Evolutionary conservation across 83 land plant genomes (phyloP).

Genomic region (Diphasiastrum complanatum): DNA sequence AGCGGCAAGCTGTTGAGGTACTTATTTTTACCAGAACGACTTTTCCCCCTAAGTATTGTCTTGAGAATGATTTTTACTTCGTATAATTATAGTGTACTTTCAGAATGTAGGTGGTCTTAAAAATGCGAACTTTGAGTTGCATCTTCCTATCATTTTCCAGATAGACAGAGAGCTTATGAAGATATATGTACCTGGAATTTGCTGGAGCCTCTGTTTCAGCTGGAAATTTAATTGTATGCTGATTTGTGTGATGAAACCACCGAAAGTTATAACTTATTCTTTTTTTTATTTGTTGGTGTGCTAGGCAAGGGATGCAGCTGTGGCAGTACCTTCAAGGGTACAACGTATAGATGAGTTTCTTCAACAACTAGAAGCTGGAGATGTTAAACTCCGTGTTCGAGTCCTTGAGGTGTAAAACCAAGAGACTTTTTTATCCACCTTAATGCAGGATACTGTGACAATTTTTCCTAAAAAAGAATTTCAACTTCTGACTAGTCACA

Average conservation of each 20-base stretch:
- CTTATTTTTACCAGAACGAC: not conserved
- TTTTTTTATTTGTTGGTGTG: not conserved
- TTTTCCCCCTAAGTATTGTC: slow-evolving; percentile 6
- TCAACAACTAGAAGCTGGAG: slow-evolving; percentile 84
- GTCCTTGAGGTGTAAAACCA: slow-evolving; percentile 67
- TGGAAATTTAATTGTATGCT: no score
- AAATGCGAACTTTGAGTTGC: no score
- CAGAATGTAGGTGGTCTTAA: no score
- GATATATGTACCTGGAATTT: no score
- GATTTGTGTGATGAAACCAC: slow-evolving; percentile 3
- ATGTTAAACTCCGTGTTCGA: slow-evolving; percentile 86
- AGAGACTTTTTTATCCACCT: not conserved
- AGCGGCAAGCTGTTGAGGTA: slow-evolving; percentile 90
- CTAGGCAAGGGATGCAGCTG: slow-evolving; percentile 75
- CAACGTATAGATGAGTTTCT: slow-evolving; percentile 78
- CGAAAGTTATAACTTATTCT: not conserved
- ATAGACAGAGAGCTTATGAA: no score
- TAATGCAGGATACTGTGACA: not conserved
- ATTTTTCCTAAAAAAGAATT: not conserved
- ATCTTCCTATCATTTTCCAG: no score
- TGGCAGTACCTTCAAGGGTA: slow-evolving; percentile 83
- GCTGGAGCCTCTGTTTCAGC: no score
- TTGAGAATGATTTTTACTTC: slow-evolving; percentile 1
- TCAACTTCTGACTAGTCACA: not conserved
- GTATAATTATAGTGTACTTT: not conserved